Base-by-base conservation (phyloP, 441 rosid genomes). In the Gossypium davidsonii region DNA sequence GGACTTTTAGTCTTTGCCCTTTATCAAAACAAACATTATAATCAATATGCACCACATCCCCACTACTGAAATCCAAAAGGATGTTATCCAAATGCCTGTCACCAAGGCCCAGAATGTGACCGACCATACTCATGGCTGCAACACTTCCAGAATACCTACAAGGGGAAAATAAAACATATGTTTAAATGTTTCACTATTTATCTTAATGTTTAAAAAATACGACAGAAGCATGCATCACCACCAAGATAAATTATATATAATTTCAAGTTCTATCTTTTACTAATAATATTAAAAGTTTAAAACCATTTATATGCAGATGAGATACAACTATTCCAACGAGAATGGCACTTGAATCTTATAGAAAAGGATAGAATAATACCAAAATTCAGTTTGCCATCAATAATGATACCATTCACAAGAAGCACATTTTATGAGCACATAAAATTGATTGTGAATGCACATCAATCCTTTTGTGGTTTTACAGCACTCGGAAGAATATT, bases 91-190 rank as follows among this genome's bases (percentile, higher is more conserved):
- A 87, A 86, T 93, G 99, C 83, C 99, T 89, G 80, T 95, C 99
- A 18, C 99, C 98, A 44, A 95, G 87, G 76, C 99, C 99, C 64
- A 95, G 85, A 83, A 95, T 84, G 84, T 95, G 96, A 69, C 99
- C 99, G 64, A 93, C 98, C 83, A 95, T 92, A 80, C 99, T 93
- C 99, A 93, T 95, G 79, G 97, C 96, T 67, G 99, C 99, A 80
- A 93, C 88, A 77, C 95, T 95, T 77, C 95, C 93, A 74, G 97
- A 85, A 81, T 90, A 95, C 89, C 99, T 95, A 84, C 82, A 85
- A 83, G 75, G 63, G 28, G 73, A 74, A 58, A 75, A 80, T 0
- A 75, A n/a, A 56, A 78, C 14, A 5, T 67, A 44, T 8, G 39
- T 4, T 39, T 57, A 53, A 63, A 66, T 6, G 56, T 17, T 56